These are phyloP conservation scores for Leucoagaricus sp. DNA, from an alignment of 1,284 basidiomycete species.

Conservation along the genomic window DNA sequence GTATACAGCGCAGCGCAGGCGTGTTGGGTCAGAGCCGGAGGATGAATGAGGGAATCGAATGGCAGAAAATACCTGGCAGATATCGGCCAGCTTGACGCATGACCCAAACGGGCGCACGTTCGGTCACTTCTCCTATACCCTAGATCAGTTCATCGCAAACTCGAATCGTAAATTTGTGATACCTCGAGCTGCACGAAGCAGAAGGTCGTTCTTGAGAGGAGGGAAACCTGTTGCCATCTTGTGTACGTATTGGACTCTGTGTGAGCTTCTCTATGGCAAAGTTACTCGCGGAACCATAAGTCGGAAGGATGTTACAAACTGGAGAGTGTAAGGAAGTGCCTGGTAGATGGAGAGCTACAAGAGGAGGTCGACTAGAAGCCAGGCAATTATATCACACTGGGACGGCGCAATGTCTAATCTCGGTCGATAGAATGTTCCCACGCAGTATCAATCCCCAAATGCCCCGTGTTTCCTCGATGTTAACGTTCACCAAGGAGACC, in stretches of 20 bases:
- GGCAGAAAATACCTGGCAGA: slow-evolving; percentile 73
- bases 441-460: too few relatives aligned
- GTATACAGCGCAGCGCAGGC: too few relatives aligned
- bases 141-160: neutral
- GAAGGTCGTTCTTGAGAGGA: slow-evolving; percentile 84
- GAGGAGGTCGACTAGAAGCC: too few relatives aligned
- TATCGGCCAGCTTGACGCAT: slow-evolving; percentile 99
- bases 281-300: neutral
- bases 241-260: neutral
- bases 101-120: slow-evolving; percentile 96
- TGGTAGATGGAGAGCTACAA: too few relatives aligned
- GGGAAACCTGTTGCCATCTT: slow-evolving; percentile 55
- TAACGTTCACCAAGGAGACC: neutral
- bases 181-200: slow-evolving; percentile 88
- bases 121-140: slow-evolving; percentile 76
- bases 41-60: neutral
- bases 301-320: neutral
- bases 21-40: neutral
- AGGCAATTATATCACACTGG: too few relatives aligned
- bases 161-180: slow-evolving; percentile 16
- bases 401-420: slow-evolving; percentile 15
- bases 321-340: neutral
- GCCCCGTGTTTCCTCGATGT: too few relatives aligned
- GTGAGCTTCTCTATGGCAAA: neutral
- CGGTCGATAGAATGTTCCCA: too few relatives aligned